Conservation (phyloP, 768 basidiomycete species). For the Lactarius psammicola region DNA sequence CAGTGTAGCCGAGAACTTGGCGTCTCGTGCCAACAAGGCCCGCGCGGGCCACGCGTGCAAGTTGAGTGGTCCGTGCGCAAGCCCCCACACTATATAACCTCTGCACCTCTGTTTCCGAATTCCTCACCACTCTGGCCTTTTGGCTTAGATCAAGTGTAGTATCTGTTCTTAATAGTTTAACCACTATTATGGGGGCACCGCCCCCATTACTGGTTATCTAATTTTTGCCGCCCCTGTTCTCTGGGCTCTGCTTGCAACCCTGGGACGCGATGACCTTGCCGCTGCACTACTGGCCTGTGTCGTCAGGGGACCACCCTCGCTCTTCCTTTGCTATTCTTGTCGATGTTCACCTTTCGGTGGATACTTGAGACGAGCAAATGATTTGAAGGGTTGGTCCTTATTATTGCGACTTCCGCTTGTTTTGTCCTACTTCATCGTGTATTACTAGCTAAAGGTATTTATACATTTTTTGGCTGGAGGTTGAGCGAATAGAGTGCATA, state of each 20-base stretch:
- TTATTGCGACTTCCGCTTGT: background rate
- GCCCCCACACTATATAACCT: constrained; percentile 9
- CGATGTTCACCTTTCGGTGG: background rate
- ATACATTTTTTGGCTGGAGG: too few species aligned
- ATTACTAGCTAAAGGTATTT: too few species aligned
- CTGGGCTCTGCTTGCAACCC: constrained; percentile 31
- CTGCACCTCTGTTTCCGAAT: background rate
- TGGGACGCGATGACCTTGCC: constrained; percentile 27
- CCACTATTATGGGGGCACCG: constrained; percentile 39
- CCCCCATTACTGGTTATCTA: constrained; percentile 37
- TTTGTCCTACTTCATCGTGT: too few species aligned
- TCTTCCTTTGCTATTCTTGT: constrained; percentile 25
- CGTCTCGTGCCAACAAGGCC: background rate
- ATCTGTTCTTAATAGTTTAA: constrained; percentile 92
- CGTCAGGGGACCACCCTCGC: constrained; percentile 25
- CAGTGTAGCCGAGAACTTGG: background rate
- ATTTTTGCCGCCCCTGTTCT: constrained; percentile 36
- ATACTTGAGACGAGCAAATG: constrained; percentile 12
- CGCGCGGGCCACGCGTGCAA: background rate
- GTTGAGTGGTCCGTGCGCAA: constrained; percentile 25
- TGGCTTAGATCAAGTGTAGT: constrained; percentile 98
- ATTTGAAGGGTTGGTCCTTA: background rate
- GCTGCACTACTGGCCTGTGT: constrained; percentile 30
- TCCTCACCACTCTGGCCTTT: constrained; percentile 87
- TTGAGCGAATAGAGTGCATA: too few species aligned